Conservation (phyloP, 2,329 filamentous ascomycete genomes). For the Pestalotiopsis sp. region DNA sequence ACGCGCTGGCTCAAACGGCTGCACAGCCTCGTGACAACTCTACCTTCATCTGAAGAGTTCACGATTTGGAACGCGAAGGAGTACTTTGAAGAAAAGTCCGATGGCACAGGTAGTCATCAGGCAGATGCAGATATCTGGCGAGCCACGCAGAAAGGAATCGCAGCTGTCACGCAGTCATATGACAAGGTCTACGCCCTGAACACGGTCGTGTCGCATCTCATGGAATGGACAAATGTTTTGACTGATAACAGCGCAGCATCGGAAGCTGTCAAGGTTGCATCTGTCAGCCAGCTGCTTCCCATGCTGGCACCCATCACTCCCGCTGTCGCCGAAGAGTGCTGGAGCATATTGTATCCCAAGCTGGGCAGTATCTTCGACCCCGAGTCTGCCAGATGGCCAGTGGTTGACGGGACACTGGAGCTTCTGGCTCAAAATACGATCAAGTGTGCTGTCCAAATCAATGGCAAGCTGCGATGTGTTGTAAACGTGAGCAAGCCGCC, state of each 20-base stretch:
- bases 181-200: conserved; percentile 77
- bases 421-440: conserved; percentile 53
- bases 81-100: conserved; percentile 40
- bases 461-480: conserved; percentile 75
- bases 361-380: conserved; percentile 42
- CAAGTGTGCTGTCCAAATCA: conserved; percentile 73
- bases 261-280: conserved; percentile 47
- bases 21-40: conserved; percentile 54
- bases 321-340: conserved; percentile 80
- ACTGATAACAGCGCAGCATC: conserved; percentile 47
- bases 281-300: conserved; percentile 61
- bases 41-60: conserved; percentile 21
- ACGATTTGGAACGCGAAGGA: conserved; percentile 28
- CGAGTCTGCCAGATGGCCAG: conserved; percentile 60
- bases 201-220: conserved; percentile 81
- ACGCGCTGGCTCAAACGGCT: conserved; percentile 78
- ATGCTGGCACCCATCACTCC: conserved; percentile 82
- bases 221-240: conserved; percentile 75
- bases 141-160: conserved; percentile 68
- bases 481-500: conserved; percentile 63
- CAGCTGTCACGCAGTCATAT: conserved; percentile 69
- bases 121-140: conserved; percentile 61
- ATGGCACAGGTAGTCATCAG: conserved; percentile 36
- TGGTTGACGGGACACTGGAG: conserved; percentile 51
- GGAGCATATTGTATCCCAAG: conserved; percentile 58